These are phyloP conservation scores for Leptodontidium sp. DNA, from an alignment of 2,329 filamentous ascomycete genomes.

Conservation along the genomic window DNA sequence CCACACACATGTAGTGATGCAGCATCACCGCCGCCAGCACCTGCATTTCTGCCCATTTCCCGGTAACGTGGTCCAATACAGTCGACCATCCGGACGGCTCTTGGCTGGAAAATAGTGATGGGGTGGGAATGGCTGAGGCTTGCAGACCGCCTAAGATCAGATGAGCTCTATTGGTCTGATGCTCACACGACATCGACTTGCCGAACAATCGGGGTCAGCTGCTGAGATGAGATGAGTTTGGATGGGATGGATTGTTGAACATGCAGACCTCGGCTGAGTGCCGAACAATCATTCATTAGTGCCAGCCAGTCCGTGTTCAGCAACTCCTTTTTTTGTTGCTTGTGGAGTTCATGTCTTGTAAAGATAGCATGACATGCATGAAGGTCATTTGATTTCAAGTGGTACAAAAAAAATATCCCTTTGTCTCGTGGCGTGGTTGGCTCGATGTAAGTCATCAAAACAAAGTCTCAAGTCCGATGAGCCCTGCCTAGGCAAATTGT, in stretches of 20 bases:
- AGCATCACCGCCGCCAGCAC: slow-evolving; percentile 1
- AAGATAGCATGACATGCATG: too few species aligned
- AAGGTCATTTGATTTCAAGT: too few species aligned
- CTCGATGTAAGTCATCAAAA: too few species aligned
- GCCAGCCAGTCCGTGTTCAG: too few species aligned
- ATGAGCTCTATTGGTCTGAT: slow-evolving; percentile 21
- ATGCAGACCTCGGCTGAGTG: neutral
- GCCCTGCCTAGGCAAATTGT: too few species aligned
- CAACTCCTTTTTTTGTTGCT: too few species aligned
- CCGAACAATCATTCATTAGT: too few species aligned
- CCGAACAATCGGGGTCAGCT: slow-evolving; percentile 6
- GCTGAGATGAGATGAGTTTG: neutral
- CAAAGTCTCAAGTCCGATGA: too few species aligned
- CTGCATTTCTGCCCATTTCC: neutral
- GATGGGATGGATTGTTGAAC: neutral
- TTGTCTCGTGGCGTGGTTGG: too few species aligned
- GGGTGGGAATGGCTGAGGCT: slow-evolving; percentile 7
- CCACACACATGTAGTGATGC: slow-evolving; percentile 5
- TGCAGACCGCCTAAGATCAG: slow-evolving; percentile 18
- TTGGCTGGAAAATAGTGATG: neutral
- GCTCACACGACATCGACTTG: slow-evolving; percentile 21
- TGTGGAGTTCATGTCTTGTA: too few species aligned
- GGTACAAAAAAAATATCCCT: too few species aligned
- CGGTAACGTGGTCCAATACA: slow-evolving; percentile 32
- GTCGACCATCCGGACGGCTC: slow-evolving; percentile 15